Evolutionary conservation across 2,329 filamentous ascomycete species (phyloP).

Genomic region (Diaporthe capsici): DNA sequence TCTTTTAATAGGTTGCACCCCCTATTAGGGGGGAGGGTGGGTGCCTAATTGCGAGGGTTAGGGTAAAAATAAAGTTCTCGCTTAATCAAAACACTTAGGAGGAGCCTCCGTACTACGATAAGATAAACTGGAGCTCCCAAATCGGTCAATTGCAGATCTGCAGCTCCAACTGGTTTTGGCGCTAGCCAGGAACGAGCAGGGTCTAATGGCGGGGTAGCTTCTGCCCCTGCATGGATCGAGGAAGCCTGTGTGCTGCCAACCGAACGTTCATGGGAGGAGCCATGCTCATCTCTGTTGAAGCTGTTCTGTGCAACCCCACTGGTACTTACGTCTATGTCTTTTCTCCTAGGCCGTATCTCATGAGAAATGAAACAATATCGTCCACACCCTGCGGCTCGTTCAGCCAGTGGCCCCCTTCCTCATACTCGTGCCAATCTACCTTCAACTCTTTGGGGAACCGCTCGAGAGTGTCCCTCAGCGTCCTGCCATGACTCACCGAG

Average conservation of each 20-base stretch:
- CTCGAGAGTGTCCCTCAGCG: constrained; percentile 45
- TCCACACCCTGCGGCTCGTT: constrained; percentile 48
- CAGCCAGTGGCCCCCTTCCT: constrained; percentile 48
- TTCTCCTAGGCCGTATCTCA: not conserved
- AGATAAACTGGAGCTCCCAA: not conserved
- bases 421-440: constrained; percentile 50
- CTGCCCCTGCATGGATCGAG: not conserved
- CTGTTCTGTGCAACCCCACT: not conserved
- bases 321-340: not conserved
- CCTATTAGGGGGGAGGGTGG: too few species aligned
- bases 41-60: too few species aligned
- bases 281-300: not conserved
- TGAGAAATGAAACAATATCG: constrained; percentile 33
- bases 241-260: too few species aligned
- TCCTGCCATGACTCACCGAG: constrained; percentile 46
- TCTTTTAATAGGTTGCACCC: too few species aligned
- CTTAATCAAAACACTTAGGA: too few species aligned
- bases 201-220: not conserved
- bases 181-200: not conserved
- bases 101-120: not conserved
- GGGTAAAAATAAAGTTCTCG: too few species aligned
- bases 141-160: constrained; percentile 9
- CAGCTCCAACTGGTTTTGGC: not conserved
- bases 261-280: not conserved
- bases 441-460: not conserved